phyloP scores from a whole-genome alignment of 805 yeast genomes.

The Gaillardinia entomophila region DNA sequence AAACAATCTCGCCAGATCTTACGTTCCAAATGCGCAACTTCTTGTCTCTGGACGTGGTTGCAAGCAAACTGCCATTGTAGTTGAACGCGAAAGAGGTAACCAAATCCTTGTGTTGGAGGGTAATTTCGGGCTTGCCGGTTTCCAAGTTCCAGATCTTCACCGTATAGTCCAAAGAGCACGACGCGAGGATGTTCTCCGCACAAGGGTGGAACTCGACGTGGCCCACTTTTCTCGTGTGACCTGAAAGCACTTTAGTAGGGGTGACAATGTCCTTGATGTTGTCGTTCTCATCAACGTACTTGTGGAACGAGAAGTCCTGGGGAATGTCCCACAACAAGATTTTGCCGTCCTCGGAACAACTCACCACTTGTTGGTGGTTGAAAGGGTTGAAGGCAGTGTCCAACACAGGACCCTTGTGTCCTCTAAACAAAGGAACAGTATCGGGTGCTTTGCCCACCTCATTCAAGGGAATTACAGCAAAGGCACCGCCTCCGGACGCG shows the following conservation, averaged over 20 bases:
- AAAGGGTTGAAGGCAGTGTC: constrained; percentile 97
- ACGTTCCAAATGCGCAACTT: constrained; percentile 89
- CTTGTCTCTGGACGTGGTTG: constrained; percentile 89
- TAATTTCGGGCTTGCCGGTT: constrained; percentile 61
- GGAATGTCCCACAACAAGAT: constrained; percentile 89
- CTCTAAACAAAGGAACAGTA: constrained; percentile 86
- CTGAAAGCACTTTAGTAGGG: constrained; percentile 66
- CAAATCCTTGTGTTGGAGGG: constrained; percentile 81
- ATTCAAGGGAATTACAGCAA: constrained; percentile 81
- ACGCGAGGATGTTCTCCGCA: constrained; percentile 80
- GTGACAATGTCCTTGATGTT: constrained; percentile 55
- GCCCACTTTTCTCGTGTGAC: constrained; percentile 94
- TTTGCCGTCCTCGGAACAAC: constrained; percentile 35
- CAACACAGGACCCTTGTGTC: constrained; percentile 90
- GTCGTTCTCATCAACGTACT: constrained; percentile 48
- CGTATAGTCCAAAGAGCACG: constrained; percentile 85
- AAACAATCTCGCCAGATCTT: constrained; percentile 62
- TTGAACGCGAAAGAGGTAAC: constrained; percentile 92
- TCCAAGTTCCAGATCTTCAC: constrained; percentile 89
- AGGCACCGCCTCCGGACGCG: constrained; percentile 95
- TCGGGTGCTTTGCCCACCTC: constrained; percentile 95
- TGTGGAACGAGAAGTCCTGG: constrained; percentile 65
- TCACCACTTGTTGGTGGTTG: constrained; percentile 48
- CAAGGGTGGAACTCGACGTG: constrained; percentile 87
- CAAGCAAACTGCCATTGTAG: constrained; percentile 80